Evolutionary conservation across 23 red algal genomes (phyloP).

Genomic region (Gracilariopsis chorda): DNA sequence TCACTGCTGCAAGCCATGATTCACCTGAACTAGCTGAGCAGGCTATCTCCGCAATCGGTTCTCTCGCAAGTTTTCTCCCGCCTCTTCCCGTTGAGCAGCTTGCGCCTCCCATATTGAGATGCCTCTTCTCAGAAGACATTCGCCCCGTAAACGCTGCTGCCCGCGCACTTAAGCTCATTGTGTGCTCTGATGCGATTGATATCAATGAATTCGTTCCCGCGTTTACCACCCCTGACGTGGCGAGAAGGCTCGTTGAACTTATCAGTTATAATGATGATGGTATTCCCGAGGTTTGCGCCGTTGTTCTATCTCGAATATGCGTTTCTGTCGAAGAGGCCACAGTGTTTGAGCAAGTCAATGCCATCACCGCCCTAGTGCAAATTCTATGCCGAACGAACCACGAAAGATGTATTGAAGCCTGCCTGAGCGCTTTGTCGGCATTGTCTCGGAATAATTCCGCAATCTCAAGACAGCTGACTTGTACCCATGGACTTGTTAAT

Average conservation of each 20-base stretch:
- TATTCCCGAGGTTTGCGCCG: constrained; percentile 46
- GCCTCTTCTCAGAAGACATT: constrained; percentile 2
- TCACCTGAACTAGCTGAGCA: constrained; percentile 33
- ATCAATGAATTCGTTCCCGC: background rate
- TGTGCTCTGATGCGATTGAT: background rate
- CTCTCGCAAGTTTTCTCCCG: constrained; percentile 27
- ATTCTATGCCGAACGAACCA: constrained; percentile 35
- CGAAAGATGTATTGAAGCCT: constrained; percentile 32
- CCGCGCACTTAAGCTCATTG: constrained; percentile 43
- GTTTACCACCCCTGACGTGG: background rate
- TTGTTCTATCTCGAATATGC: constrained; percentile 11
- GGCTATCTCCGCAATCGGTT: constrained; percentile 38
- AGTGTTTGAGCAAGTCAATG: constrained; percentile 17
- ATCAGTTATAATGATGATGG: constrained; percentile 7
- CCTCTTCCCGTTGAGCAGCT: background rate
- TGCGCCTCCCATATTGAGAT: background rate
- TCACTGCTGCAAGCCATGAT: background rate
- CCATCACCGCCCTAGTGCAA: constrained; percentile 45
- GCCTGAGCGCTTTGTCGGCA: constrained; percentile 16
- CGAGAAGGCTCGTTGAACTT: constrained; percentile 16
- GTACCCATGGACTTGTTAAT: background rate
- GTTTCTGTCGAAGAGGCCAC: background rate
- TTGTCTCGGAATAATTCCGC: background rate
- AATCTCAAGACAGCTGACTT: constrained; percentile 4
- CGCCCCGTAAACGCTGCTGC: constrained; percentile 33